These are phyloP conservation scores for Ajuga chamaepitys DNA, from an alignment of 257 asterid species.

Conservation along the genomic window DNA sequence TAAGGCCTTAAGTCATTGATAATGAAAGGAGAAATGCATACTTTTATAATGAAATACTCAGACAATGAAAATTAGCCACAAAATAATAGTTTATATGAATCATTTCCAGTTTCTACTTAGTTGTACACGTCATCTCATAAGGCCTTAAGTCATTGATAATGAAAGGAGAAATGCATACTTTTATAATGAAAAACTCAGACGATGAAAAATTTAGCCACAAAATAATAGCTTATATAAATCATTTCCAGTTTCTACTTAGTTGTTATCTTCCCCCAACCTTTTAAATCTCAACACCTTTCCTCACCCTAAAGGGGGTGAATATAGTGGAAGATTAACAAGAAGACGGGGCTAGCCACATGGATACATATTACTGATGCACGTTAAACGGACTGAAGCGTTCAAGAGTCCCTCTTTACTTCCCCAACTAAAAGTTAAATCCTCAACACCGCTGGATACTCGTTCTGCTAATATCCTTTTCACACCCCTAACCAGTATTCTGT, in stretches of 20 bases:
- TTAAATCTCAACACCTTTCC: background rate
- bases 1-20: background rate
- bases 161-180: too few species aligned
- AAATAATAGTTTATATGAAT: background rate
- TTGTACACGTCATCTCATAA: too few species aligned
- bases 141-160: too few species aligned
- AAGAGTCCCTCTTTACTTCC: background rate
- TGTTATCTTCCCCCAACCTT: background rate
- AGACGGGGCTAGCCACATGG: background rate
- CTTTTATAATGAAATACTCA: background rate
- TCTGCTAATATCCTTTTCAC: background rate
- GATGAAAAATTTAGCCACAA: too few species aligned
- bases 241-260: background rate
- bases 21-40: background rate
- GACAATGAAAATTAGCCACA: background rate
- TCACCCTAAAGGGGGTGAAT: background rate
- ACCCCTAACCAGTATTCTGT: background rate
- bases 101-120: background rate
- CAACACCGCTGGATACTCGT: background rate
- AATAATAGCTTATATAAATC: too few species aligned
- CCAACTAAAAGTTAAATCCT: background rate
- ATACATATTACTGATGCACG: background rate
- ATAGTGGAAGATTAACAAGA: background rate
- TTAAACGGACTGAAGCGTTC: background rate
- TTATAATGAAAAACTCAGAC: too few species aligned